Evolutionary conservation across 139 green algal genomes (phyloP).

Genomic region (Chlamydomonas sp.): DNA sequence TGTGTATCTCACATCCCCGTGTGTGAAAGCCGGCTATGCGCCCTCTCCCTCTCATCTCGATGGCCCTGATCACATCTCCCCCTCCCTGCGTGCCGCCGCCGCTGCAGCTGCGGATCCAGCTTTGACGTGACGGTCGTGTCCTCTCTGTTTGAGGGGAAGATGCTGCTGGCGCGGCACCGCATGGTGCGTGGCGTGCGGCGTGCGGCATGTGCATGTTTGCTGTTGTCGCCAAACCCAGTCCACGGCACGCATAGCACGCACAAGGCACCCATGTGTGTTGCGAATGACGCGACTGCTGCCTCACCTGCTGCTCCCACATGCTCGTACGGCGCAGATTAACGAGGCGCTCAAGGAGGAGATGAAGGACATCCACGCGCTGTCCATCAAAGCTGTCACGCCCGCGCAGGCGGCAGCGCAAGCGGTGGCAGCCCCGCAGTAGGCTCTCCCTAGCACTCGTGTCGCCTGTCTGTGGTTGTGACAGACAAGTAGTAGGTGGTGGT

Average conservation of each 20-base stretch:
- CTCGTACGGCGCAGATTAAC: slow-evolving; percentile 42
- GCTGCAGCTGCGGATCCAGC: slow-evolving; percentile 50
- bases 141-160: slow-evolving; percentile 61
- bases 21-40: background rate
- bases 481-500: no score
- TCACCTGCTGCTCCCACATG: background rate
- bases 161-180: slow-evolving; percentile 54
- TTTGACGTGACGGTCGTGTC: slow-evolving; percentile 70
- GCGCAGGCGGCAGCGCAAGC: slow-evolving; percentile 42
- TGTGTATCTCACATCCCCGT: background rate
- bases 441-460: no score
- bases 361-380: slow-evolving; percentile 63
- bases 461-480: no score
- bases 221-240: background rate
- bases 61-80: no score
- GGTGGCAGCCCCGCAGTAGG: slow-evolving; percentile 12
- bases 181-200: slow-evolving; percentile 35
- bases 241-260: background rate
- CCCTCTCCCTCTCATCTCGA: background rate
- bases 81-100: background rate
- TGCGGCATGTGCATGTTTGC: background rate
- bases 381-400: slow-evolving; percentile 57
- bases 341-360: slow-evolving; percentile 56
- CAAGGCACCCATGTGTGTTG: background rate
- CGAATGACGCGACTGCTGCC: background rate